Evolutionary conservation across 2,329 filamentous ascomycete species (phyloP).

Genomic region (Penicillium sp.): DNA sequence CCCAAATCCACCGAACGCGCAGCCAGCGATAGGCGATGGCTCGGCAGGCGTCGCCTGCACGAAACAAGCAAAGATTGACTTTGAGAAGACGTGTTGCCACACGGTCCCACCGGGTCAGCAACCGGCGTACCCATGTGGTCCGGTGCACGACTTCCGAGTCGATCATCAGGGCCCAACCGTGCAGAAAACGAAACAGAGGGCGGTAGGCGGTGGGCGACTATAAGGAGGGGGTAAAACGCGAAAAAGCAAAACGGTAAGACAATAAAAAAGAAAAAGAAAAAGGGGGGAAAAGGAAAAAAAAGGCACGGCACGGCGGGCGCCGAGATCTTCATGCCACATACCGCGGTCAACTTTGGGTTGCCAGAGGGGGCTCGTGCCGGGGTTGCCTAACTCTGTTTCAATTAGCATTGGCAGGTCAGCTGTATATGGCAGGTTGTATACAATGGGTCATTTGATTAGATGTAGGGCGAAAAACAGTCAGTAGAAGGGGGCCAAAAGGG

Average conservation of each 20-base stretch:
- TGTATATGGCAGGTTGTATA: not conserved
- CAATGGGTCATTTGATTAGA: too few species aligned
- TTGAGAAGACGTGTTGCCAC: slow-evolving; percentile 11
- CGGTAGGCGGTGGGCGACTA: slow-evolving; percentile 1
- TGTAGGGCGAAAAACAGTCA: too few species aligned
- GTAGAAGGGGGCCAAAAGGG: too few species aligned
- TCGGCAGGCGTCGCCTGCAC: slow-evolving; percentile 9
- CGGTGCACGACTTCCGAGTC: slow-evolving; percentile 31
- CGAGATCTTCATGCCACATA: slow-evolving; percentile 27
- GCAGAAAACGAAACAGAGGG: slow-evolving; percentile 16
- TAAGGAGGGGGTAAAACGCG: not conserved
- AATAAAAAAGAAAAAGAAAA: not conserved
- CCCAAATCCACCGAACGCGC: not conserved
- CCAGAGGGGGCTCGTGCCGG: slow-evolving; percentile 10
- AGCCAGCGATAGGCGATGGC: slow-evolving; percentile 7
- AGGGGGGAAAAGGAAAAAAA: not conserved
- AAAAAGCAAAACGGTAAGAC: not conserved
- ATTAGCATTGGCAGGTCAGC: not conserved
- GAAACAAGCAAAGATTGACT: slow-evolving; percentile 8
- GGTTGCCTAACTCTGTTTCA: slow-evolving; percentile 6
- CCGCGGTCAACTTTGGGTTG: slow-evolving; percentile 3
- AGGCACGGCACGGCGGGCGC: slow-evolving; percentile 21
- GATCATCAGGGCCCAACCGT: slow-evolving; percentile 26
- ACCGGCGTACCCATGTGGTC: slow-evolving; percentile 31
- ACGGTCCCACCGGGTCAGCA: slow-evolving; percentile 23